phyloP scores from a whole-genome alignment of 805 yeast genomes.

The Candida silvicultrix region DNA sequence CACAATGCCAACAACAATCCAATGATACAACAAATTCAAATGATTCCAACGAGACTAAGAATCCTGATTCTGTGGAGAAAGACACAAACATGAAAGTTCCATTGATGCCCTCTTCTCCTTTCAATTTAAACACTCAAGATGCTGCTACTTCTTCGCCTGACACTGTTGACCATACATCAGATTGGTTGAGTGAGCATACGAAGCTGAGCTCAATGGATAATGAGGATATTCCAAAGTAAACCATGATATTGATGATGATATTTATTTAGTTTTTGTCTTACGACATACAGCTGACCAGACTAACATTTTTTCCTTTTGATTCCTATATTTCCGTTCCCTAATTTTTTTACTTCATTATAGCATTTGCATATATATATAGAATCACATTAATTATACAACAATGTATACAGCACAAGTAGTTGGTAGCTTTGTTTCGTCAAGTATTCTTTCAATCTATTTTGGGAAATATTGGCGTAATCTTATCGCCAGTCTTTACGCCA shows the following conservation, averaged over 20 bases:
- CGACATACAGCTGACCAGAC: too few species aligned
- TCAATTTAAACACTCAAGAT: background rate
- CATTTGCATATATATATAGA: background rate
- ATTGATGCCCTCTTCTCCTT: slow-evolving; percentile 2
- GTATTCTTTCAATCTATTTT: background rate
- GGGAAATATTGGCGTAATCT: background rate
- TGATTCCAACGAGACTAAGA: background rate
- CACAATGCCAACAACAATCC: background rate
- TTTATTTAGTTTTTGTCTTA: too few species aligned
- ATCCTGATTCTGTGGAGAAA: background rate
- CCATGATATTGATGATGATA: too few species aligned
- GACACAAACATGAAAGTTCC: background rate
- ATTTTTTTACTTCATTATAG: background rate
- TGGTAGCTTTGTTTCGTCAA: background rate
- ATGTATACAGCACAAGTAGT: background rate
- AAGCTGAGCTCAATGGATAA: slow-evolving; percentile 1
- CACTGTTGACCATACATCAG: background rate
- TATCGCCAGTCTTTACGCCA: background rate
- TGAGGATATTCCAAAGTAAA: background rate
- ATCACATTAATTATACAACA: background rate
- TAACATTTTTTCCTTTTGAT: background rate
- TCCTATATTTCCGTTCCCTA: too few species aligned
- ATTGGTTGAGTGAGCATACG: slow-evolving; percentile 2
- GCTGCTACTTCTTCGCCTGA: background rate
- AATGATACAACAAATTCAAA: background rate